Evolutionary conservation across 2,329 filamentous ascomycete genomes (phyloP), one percentile per base, ranked within the genome.

Genomic region (Huntiella bhutanensis): DNA sequence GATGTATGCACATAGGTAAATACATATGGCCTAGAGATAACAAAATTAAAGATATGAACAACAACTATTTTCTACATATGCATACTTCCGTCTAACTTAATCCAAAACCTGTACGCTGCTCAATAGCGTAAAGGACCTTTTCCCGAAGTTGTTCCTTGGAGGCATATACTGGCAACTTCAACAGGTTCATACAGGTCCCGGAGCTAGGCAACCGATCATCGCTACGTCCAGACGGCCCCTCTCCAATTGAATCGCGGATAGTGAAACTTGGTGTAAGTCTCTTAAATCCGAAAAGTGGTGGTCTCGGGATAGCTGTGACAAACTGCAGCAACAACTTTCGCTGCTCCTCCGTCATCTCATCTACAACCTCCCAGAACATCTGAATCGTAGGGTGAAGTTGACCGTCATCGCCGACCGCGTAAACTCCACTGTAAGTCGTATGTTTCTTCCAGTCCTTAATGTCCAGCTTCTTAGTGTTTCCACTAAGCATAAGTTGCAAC

Each of bases 151-250:
- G 70, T 49, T 65, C 61, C 52, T 77, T 74, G 33, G 68, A 75
- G 41, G 62, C 71, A 60, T 96, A 98, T 53, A 79, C 75, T 5
- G 91, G 91, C 53, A 98, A 63, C 66, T 98, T 98, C 41, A 98
- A 64, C 54, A 98, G 59, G 59, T 98, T 98, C 22, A 96, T 85
- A 55, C 91, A 98, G 0, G 91, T 98, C 58, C 87, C 95, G 13
- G 91, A 86, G 58, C 85, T 96, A 2, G 91, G 91, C 52, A 95
- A 64, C 49, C 91, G 69, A 12, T 45, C 41, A n/a, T 33, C n/a
- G 64, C 94, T 84, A 48, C 63, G 57, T 33, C 63, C 61, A 5
- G 54, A 55, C 4, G 5, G 13, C 3, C 22, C 22, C n/a, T 35
- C 32, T 17, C 41, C 41, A 5, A 60, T 62, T 1, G 77, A 79